A percentile compares a stretch with the other conserved stretches of the same genome.
Evolutionary conservation across 1,139 yeast species (phyloP).

Genomic region (Barnettozyma hawaiiensis): DNA sequence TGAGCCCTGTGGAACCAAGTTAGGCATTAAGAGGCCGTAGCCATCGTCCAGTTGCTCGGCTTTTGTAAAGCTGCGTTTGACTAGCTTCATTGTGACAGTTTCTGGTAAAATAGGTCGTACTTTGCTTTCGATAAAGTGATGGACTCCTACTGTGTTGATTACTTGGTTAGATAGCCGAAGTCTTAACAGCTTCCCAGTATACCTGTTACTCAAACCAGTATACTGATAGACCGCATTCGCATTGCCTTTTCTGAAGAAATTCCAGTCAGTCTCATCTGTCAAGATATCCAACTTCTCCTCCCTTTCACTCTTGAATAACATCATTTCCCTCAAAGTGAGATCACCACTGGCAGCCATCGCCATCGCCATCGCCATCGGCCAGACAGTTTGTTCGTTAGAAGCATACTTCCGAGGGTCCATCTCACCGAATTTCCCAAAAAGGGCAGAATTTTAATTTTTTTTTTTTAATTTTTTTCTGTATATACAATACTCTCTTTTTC

Average conservation of each 20-base stretch:
- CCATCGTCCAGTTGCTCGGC: slow-evolving; percentile 20
- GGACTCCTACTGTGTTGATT: slow-evolving; percentile 14
- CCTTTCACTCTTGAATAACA: background rate
- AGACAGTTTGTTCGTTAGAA: too few species aligned
- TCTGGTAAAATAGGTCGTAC: slow-evolving; percentile 7
- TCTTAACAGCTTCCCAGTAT: slow-evolving; percentile 15
- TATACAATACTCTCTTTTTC: too few species aligned
- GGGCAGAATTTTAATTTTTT: background rate
- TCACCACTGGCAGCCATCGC: background rate
- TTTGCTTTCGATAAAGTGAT: slow-evolving; percentile 8
- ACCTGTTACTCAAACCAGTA: slow-evolving; percentile 10
- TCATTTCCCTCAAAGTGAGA: background rate
- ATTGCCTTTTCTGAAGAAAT: slow-evolving; percentile 18
- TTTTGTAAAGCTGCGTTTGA: slow-evolving; percentile 10
- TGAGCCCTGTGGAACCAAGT: slow-evolving; percentile 9
- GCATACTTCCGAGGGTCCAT: slow-evolving; percentile 12
- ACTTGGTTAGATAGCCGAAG: slow-evolving; percentile 15
- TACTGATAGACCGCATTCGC: slow-evolving; percentile 21
- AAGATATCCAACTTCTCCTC: background rate
- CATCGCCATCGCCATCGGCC: too few species aligned
- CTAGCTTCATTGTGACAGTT: slow-evolving; percentile 12
- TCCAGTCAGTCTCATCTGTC: slow-evolving; percentile 15
- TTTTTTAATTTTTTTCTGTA: background rate
- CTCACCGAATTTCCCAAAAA: slow-evolving; percentile 9
- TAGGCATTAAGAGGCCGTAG: slow-evolving; percentile 20